phyloP scores from a whole-genome alignment of 2,329 filamentous ascomycete species.

The Botrytis squamosa region DNA sequence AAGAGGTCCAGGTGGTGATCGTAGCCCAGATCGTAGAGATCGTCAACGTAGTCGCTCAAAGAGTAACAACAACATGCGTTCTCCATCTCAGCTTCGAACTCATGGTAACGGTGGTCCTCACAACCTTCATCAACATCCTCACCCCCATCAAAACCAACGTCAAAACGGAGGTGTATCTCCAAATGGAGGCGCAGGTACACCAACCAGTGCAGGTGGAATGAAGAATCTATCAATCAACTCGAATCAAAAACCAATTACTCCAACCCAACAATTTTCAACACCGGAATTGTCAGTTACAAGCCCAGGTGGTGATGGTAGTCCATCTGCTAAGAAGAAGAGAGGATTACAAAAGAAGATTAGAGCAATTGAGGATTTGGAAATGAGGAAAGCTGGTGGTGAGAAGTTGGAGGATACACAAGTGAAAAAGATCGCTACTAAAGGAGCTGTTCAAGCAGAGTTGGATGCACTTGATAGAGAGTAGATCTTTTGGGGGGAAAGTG shows the following conservation, averaged over 20 bases:
- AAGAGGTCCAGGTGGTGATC: slow-evolving; percentile 33
- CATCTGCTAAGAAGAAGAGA: slow-evolving; percentile 92
- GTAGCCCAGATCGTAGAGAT: slow-evolving; percentile 48
- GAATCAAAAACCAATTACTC: slow-evolving; percentile 12
- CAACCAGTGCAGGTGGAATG: slow-evolving; percentile 25
- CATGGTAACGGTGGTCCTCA: slow-evolving; percentile 49
- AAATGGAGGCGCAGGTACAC: slow-evolving; percentile 16
- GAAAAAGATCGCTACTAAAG: slow-evolving; percentile 94
- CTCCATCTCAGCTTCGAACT: slow-evolving; percentile 46
- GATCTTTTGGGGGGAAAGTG: neutral
- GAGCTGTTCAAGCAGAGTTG: slow-evolving; percentile 79
- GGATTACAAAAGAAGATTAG: slow-evolving; percentile 95
- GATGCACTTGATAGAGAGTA: slow-evolving; percentile 43
- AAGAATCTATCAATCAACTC: slow-evolving; percentile 40
- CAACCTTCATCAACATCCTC: slow-evolving; percentile 30
- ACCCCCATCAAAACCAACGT: slow-evolving; percentile 20
- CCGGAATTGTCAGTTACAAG: slow-evolving; percentile 54
- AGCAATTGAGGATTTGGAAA: slow-evolving; percentile 96
- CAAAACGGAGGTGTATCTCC: slow-evolving; percentile 6
- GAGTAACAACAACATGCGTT: slow-evolving; percentile 45
- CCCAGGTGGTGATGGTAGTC: slow-evolving; percentile 54
- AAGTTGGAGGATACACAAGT: slow-evolving; percentile 98
- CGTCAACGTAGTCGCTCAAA: slow-evolving; percentile 54
- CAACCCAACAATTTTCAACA: slow-evolving; percentile 33
- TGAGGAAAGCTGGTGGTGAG: slow-evolving; percentile 90